Percentiles rank a stretch among this genome's conserved stretches.
These are phyloP conservation scores for Juglanconis sp. DNA, from an alignment of 2,329 filamentous ascomycete species.

Conservation along the genomic window DNA sequence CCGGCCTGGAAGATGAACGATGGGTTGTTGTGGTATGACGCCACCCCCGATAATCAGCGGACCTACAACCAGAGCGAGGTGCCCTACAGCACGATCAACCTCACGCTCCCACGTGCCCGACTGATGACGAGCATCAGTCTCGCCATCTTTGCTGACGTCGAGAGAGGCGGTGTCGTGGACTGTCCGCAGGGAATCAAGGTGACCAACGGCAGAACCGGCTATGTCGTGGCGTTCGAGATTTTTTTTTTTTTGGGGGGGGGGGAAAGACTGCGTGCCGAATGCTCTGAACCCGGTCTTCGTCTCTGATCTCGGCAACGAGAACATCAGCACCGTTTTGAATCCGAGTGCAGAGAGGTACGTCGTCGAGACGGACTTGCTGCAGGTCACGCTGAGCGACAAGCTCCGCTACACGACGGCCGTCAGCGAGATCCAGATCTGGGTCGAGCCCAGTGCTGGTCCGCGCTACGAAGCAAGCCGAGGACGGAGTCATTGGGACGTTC, in stretches of 20 bases:
- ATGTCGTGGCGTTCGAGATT: background rate
- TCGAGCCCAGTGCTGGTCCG: background rate
- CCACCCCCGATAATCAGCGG: background rate
- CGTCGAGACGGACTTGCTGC: background rate
- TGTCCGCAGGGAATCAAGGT: background rate
- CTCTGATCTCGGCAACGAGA: background rate
- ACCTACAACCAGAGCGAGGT: background rate
- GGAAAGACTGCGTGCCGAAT: background rate
- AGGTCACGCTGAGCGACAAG: background rate
- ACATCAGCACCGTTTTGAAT: background rate
- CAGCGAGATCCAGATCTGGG: background rate
- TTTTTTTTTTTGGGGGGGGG: no score
- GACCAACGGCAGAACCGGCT: background rate
- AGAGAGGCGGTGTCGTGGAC: background rate
- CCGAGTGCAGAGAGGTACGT: background rate
- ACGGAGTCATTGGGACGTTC: background rate
- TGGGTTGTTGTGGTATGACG: background rate
- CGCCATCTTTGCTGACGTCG: background rate
- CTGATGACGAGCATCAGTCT: background rate
- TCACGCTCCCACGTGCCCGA: background rate
- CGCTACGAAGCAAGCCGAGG: constrained; percentile 2
- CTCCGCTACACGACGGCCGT: background rate
- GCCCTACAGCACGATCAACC: background rate
- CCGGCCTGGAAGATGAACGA: background rate
- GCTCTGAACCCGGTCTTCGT: background rate